Conservation (phyloP, 805 yeast genomes). For the Monosporozyma solicola region DNA sequence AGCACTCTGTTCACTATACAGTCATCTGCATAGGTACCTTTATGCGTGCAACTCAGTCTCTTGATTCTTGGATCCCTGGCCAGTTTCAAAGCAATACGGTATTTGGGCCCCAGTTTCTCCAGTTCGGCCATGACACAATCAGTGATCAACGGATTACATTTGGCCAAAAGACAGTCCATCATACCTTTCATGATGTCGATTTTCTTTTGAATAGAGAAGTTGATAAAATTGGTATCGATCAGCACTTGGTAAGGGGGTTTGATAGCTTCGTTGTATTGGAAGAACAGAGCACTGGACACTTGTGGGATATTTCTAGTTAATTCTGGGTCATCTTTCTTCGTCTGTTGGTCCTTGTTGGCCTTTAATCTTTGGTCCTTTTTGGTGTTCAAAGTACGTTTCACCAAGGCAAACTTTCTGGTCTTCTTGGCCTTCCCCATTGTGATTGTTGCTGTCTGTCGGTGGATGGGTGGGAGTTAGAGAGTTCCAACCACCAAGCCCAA, state of each 20-base stretch:
- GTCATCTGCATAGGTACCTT: slow-evolving; percentile 98
- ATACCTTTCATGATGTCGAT: slow-evolving; percentile 91
- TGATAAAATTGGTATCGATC: slow-evolving; percentile 93
- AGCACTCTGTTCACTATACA: slow-evolving; percentile 87
- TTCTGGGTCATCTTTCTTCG: slow-evolving; percentile 61
- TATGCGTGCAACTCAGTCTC: slow-evolving; percentile 80
- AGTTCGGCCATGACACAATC: slow-evolving; percentile 98
- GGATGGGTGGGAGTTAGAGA: too few relatives aligned
- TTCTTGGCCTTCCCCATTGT: slow-evolving; percentile 95
- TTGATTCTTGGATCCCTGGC: slow-evolving; percentile 92
- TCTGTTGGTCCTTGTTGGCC: slow-evolving; percentile 32
- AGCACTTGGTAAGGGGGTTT: slow-evolving; percentile 97
- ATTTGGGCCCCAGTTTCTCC: slow-evolving; percentile 91
- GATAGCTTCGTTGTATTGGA: slow-evolving; percentile 87
- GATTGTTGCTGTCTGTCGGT: neutral
- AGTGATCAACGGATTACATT: slow-evolving; percentile 90
- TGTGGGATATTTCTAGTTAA: slow-evolving; percentile 73
- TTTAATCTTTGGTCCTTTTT: slow-evolving; percentile 58
- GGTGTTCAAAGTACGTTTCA: slow-evolving; percentile 66
- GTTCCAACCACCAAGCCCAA: too few relatives aligned
- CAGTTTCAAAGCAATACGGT: slow-evolving; percentile 81
- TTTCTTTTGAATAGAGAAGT: slow-evolving; percentile 92
- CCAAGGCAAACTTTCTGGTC: slow-evolving; percentile 92
- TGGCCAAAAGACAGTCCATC: slow-evolving; percentile 93
- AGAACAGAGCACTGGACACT: slow-evolving; percentile 89